Base-by-base conservation (phyloP, 768 basidiomycete species). In the Rhizopogon vinicolor region DNA sequence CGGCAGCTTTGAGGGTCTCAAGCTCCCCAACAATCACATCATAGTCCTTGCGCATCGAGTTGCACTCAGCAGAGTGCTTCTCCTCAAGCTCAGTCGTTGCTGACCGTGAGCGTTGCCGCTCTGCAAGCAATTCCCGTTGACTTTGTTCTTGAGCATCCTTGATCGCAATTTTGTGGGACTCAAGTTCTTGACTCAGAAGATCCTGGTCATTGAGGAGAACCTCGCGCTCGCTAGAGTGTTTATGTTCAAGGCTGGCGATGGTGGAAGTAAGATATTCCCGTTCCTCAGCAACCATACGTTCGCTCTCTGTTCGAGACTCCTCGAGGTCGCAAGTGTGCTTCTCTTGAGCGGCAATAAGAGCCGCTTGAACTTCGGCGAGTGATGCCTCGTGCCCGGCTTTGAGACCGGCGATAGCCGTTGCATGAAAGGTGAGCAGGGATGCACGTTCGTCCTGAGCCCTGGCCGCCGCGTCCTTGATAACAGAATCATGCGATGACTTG, bases 1-100 rank as follows among this genome's bases (percentile, higher is more conserved):
- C 65, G 8, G 73, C 67, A 29, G 70, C 72, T 57, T 86, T 76
- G 59, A 76, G 75, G 5, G 79, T 72, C 37, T 80, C 75, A 51
- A 84, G 78, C 62, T 81, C 73, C 74, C 85, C 54, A 7, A 74
- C 63, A 33, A 87, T 74, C 22, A 72, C 53, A 22, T 82, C 77
- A 28, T 76, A 76, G 52, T 84, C 78, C 59, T 75, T 73, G 57
- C 72, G 74, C 57, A 82, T 69, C 41, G 44, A 39, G 33, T 58
- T 63, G 28, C 54, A 66, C 39, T 73, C 71, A 44, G 16, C 41
- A 41, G 63, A 43, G 18, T 55, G 62, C 39, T 29, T 53, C 44
- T 60, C 50, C 35, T 67, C 60, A 48, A 62, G 37, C 29, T 63
- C 60, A 42, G 56, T 52, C 16, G 66, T 33, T 18, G 35, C 56